Evolutionary conservation across 495 filamentous ascomycete genomes (phyloP).

Genomic region (Xylaria scruposa): DNA sequence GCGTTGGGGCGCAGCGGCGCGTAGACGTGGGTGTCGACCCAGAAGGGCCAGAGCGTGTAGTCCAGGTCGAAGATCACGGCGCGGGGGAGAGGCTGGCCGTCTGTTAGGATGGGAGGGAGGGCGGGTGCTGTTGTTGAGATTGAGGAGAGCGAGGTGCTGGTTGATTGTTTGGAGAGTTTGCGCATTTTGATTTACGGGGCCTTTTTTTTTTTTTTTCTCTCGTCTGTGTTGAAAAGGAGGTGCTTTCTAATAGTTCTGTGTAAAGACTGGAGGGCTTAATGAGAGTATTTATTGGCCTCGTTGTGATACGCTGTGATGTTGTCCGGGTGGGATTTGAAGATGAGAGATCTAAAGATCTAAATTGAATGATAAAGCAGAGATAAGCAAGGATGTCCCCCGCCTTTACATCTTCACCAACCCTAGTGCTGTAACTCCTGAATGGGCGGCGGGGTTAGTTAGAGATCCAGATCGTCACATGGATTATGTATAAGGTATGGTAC

Average conservation of each 20-base stretch:
- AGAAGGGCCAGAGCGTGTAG: constrained; percentile 98
- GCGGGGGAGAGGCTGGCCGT: constrained; percentile 82
- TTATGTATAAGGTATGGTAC: not conserved
- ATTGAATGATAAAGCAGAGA: constrained; percentile 8
- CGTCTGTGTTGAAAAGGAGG: not conserved
- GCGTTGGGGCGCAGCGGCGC: constrained; percentile 73
- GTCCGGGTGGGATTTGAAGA: not conserved
- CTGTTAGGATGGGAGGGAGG: constrained; percentile 57
- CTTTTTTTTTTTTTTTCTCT: too few species aligned
- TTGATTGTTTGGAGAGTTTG: constrained; percentile 41
- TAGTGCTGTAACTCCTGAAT: not conserved
- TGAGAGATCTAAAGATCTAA: not conserved
- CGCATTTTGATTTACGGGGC: constrained; percentile 23
- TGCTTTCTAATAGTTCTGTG: not conserved
- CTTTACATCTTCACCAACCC: not conserved
- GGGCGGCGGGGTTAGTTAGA: not conserved
- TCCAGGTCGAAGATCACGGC: constrained; percentile 93
- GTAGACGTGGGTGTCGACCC: constrained; percentile 91
- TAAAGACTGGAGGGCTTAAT: not conserved
- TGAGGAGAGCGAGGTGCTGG: constrained; percentile 25
- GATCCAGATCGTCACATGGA: not conserved
- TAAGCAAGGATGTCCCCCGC: not conserved
- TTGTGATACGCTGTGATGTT: not conserved
- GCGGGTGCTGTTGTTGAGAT: not conserved
- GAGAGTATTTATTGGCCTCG: not conserved